Conservation (phyloP, 2,329 filamentous ascomycete genomes). For the Ascochyta viciae-villosae region DNA sequence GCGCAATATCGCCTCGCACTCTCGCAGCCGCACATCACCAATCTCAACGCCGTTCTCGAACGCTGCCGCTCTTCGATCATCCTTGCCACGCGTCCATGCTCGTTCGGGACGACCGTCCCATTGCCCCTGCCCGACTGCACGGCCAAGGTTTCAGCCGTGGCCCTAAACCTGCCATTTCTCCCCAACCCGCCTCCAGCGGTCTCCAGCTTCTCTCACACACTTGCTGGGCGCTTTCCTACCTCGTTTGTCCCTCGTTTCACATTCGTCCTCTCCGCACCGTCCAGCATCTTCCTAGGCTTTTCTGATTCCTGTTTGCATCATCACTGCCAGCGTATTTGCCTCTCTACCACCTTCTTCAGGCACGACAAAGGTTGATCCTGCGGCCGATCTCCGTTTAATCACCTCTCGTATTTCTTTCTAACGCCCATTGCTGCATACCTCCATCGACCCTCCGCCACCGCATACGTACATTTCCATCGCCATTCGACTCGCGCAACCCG, state of each 20-base stretch:
- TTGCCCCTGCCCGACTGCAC: slow-evolving; percentile 29
- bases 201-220: slow-evolving; percentile 29
- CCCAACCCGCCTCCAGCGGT: slow-evolving; percentile 22
- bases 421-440: slow-evolving; percentile 18
- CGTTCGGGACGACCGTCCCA: slow-evolving; percentile 28
- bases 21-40: slow-evolving; percentile 2
- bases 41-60: slow-evolving; percentile 29
- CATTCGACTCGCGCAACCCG: slow-evolving; percentile 1
- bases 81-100: slow-evolving; percentile 39
- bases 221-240: slow-evolving; percentile 25
- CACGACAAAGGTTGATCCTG: slow-evolving; percentile 48
- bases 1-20: neutral
- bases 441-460: slow-evolving; percentile 21
- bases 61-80: slow-evolving; percentile 24
- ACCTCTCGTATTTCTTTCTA: slow-evolving; percentile 20
- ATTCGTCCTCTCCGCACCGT: slow-evolving; percentile 27
- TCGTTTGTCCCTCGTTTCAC: slow-evolving; percentile 48
- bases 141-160: slow-evolving; percentile 37
- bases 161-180: slow-evolving; percentile 37
- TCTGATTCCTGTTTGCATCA: slow-evolving; percentile 22
- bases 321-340: slow-evolving; percentile 19
- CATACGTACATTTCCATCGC: slow-evolving; percentile 4
- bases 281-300: slow-evolving; percentile 8
- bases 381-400: slow-evolving; percentile 42
- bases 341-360: slow-evolving; percentile 23